Conservation (phyloP, 2,329 filamentous ascomycete species). For the Claviceps humidiphila region DNA sequence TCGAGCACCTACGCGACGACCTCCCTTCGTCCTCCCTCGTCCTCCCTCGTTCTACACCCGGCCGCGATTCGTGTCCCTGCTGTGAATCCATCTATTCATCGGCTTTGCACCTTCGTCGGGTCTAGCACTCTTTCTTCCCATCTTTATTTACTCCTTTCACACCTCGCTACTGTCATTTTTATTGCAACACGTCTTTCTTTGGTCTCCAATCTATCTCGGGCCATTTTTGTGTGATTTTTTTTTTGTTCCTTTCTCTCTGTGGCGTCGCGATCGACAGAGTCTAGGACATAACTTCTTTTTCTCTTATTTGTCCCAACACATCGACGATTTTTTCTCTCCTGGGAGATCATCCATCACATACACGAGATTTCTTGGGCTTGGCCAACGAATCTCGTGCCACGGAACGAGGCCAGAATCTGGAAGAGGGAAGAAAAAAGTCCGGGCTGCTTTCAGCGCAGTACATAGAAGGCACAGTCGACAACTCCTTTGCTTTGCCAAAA, state of each 20-base stretch:
- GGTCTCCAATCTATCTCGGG: neutral
- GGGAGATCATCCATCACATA: neutral
- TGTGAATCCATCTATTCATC: neutral
- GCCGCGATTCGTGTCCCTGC: neutral
- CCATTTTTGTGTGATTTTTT: neutral
- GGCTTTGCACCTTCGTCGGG: conserved; percentile 1
- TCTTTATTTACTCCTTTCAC: neutral
- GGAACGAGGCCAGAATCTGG: conserved; percentile 3
- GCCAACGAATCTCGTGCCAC: neutral
- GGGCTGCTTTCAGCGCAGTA: conserved; percentile 4
- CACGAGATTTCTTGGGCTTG: neutral
- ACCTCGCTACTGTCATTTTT: neutral
- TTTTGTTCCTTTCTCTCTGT: neutral
- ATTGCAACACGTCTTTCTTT: neutral
- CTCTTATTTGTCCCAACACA: neutral
- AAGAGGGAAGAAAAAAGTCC: neutral
- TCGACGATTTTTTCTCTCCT: neutral
- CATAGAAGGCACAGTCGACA: conserved; percentile 9
- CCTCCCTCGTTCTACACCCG: neutral
- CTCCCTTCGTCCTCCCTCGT: neutral
- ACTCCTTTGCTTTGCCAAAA: conserved; percentile 8
- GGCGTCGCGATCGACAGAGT: neutral
- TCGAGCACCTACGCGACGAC: neutral
- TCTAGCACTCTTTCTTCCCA: neutral
- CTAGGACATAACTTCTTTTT: neutral